phyloP scores from a whole-genome alignment of 768 basidiomycete species.

The Phaeotremella skinneri region DNA sequence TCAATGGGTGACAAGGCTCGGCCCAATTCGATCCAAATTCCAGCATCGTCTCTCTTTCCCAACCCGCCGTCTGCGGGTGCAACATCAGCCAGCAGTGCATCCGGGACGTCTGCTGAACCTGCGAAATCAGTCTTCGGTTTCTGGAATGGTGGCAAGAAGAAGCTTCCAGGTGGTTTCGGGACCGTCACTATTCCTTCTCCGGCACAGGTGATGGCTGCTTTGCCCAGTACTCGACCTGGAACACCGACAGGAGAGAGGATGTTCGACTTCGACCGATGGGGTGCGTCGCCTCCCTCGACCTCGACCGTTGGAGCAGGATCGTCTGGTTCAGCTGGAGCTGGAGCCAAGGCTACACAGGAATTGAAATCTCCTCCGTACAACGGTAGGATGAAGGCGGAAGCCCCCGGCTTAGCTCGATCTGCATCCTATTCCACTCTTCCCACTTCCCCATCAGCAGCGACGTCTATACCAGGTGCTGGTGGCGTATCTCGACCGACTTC shows the following conservation, averaged over 20 bases:
- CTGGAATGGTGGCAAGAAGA: constrained; percentile 39
- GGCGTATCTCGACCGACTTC: not conserved
- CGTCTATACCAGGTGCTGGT: not conserved
- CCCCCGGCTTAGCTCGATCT: not conserved
- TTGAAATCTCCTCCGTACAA: constrained; percentile 1
- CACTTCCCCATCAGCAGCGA: not conserved
- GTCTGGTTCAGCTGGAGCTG: not conserved
- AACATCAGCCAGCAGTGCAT: constrained; percentile 1
- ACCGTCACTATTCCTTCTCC: constrained; percentile 20
- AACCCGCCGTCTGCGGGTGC: not conserved
- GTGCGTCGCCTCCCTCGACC: constrained; percentile 14
- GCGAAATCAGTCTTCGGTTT: constrained; percentile 31
- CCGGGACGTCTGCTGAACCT: constrained; percentile 5
- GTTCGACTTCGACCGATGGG: constrained; percentile 9
- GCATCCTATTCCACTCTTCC: constrained; percentile 6
- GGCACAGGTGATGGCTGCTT: constrained; percentile 16
- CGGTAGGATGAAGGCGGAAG: not conserved
- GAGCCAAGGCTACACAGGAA: not conserved
- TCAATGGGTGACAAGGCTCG: constrained; percentile 17
- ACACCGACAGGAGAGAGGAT: constrained; percentile 19
- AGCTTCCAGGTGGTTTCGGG: constrained; percentile 32
- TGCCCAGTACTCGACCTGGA: constrained; percentile 14
- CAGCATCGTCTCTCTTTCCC: constrained; percentile 5
- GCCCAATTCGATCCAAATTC: constrained; percentile 12
- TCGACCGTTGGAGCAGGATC: no score